phyloP scores from a whole-genome alignment of 768 basidiomycete genomes.

The Tricholoma terreum region DNA sequence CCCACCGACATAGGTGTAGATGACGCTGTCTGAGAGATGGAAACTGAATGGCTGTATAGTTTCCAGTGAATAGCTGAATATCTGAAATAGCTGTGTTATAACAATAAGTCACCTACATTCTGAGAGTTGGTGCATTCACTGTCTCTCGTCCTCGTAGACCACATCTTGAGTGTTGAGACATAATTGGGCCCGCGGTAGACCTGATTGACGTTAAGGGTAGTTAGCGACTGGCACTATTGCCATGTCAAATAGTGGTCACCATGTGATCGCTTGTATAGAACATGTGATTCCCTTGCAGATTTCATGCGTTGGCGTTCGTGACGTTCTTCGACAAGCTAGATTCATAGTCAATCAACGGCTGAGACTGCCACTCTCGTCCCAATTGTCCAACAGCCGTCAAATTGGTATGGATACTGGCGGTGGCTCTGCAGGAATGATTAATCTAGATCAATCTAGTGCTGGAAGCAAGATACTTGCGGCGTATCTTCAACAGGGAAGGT shows the following conservation, averaged over 20 bases:
- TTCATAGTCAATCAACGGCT: conserved; percentile 36
- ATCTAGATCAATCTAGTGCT: neutral
- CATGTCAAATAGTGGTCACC: conserved; percentile 32
- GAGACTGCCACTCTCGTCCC: conserved; percentile 15
- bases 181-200: conserved; percentile 61
- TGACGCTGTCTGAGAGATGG: conserved; percentile 64
- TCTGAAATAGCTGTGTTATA: neutral
- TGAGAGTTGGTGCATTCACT: conserved; percentile 64
- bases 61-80: neutral
- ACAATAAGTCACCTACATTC: conserved; percentile 41
- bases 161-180: too few relatives aligned
- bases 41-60: conserved; percentile 54
- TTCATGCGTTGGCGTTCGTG: conserved; percentile 51
- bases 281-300: conserved; percentile 54
- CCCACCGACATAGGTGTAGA: conserved; percentile 62
- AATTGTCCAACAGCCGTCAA: conserved; percentile 32
- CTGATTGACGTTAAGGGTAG: conserved; percentile 26
- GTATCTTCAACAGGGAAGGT: conserved; percentile 55
- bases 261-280: conserved; percentile 70
- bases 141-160: conserved; percentile 54
- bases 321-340: conserved; percentile 32
- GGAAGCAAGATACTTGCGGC: conserved; percentile 42
- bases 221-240: neutral
- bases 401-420: conserved; percentile 54
- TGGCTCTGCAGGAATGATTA: conserved; percentile 41